Percentiles rank a stretch among this genome's conserved stretches.
Conservation (phyloP, 176 grass and related monocot species). For the Aegilops umbellulata region DNA sequence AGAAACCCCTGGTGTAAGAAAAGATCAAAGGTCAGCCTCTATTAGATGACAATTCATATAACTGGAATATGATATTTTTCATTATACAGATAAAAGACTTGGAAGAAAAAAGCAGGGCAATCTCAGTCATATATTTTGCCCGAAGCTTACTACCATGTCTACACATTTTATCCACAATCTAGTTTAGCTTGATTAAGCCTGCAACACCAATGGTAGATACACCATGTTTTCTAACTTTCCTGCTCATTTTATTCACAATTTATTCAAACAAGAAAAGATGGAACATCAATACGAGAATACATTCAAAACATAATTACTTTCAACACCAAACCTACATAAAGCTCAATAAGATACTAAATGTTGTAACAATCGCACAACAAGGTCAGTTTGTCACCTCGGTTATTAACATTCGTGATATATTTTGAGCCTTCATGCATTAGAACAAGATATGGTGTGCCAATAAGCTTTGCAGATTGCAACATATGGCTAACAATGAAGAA, state of each 20-base stretch:
- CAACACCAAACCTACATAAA: background rate
- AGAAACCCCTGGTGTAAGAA: slow-evolving; percentile 71
- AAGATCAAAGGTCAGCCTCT: background rate
- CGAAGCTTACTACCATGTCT: background rate
- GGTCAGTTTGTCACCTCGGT: background rate
- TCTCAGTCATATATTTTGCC: background rate
- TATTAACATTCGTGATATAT: background rate
- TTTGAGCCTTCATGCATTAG: background rate
- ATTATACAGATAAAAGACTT: background rate
- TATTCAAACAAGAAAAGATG: background rate
- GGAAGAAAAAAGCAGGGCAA: background rate
- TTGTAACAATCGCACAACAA: background rate
- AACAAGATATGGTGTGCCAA: background rate
- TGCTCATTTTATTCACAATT: background rate
- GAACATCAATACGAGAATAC: background rate
- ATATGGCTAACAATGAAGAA: slow-evolving; percentile 14
- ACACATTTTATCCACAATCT: background rate
- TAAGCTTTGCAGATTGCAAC: slow-evolving; percentile 13
- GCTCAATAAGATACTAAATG: background rate
- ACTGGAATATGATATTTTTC: background rate
- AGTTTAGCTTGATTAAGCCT: background rate
- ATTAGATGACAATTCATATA: background rate
- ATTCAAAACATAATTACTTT: slow-evolving; percentile 19
- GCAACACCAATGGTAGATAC: background rate
- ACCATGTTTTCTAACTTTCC: background rate